Evolutionary conservation across 164 flowering plant genomes (phyloP).

Genomic region (Vitis riparia): DNA sequence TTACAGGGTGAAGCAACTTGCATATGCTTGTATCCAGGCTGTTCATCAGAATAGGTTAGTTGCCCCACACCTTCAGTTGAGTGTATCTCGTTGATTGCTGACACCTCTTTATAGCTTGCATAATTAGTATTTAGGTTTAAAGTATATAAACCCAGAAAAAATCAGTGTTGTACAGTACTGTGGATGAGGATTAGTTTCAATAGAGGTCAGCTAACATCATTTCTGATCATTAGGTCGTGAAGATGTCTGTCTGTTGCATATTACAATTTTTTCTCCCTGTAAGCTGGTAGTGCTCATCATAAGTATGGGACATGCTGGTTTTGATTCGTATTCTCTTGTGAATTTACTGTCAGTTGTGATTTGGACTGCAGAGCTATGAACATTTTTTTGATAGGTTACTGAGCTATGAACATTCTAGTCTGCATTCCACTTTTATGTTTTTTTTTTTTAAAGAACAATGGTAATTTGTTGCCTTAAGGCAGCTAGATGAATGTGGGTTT

Average conservation of each 20-base stretch:
- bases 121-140: not conserved
- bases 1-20: constrained; percentile 67
- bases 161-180: not conserved
- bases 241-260: no score
- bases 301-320: not conserved
- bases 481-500: not conserved
- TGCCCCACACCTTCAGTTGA: not conserved
- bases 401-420: no score
- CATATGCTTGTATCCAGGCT: constrained; percentile 68
- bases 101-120: not conserved
- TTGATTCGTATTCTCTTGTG: not conserved
- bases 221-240: not conserved
- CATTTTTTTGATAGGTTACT: no score
- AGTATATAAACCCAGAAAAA: not conserved
- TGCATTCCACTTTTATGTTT: no score
- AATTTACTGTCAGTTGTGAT: not conserved
- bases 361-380: no score
- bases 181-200: not conserved
- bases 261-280: no score
- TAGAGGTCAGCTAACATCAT: not conserved
- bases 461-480: not conserved
- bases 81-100: not conserved
- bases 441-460: not conserved
- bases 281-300: no score
- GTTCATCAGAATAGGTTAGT: constrained; percentile 78